Conservation (phyloP, 129 eudicot species). For the Chrysanthemum lavandulifolium region DNA sequence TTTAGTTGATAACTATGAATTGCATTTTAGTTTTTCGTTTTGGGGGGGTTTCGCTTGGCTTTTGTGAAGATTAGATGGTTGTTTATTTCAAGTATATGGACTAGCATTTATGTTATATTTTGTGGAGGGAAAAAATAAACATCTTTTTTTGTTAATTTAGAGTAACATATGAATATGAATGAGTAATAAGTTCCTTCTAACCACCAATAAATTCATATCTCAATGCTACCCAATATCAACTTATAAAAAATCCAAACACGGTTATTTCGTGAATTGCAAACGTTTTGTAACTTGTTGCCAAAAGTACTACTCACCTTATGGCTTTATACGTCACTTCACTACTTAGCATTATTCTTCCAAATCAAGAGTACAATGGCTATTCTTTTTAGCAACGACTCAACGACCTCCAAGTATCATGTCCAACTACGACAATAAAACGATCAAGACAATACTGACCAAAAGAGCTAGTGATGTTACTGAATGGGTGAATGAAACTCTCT, state of each 20-base stretch:
- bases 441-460: slow-evolving; percentile 31
- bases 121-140: too few species aligned
- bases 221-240: not conserved
- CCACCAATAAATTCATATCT: not conserved
- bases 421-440: slow-evolving; percentile 16
- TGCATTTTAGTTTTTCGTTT: too few species aligned
- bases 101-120: too few species aligned
- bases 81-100: too few species aligned
- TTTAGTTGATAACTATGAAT: too few species aligned
- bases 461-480: slow-evolving; percentile 7
- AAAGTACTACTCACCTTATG: not conserved
- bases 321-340: not conserved
- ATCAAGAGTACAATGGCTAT: not conserved
- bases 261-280: not conserved
- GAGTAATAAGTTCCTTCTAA: too few species aligned
- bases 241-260: not conserved
- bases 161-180: too few species aligned
- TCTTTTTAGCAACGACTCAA: not conserved
- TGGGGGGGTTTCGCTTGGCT: too few species aligned
- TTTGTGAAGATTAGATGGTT: too few species aligned
- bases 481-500: slow-evolving; percentile 24
- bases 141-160: too few species aligned
- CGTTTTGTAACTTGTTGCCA: not conserved
- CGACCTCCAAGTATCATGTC: slow-evolving; percentile 15
- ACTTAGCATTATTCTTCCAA: not conserved